phyloP scores from a whole-genome alignment of 176 grass and related monocot genomes.

The Carex myosuroides region DNA sequence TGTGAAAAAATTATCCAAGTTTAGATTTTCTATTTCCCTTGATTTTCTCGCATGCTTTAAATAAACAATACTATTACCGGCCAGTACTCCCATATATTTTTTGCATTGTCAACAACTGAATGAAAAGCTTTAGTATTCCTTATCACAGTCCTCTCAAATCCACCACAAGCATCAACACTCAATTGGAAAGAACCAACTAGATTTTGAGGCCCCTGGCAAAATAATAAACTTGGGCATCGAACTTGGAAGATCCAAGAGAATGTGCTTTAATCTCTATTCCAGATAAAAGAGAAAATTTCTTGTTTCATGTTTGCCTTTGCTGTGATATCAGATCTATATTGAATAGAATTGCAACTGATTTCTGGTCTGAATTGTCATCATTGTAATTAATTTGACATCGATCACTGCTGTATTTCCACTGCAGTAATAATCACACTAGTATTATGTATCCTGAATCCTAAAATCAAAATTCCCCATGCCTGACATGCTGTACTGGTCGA shows the following conservation, averaged over 20 bases:
- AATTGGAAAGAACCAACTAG: neutral
- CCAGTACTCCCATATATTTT: neutral
- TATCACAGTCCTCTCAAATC: neutral
- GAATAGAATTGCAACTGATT: neutral
- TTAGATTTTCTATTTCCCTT: neutral
- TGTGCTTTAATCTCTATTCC: neutral
- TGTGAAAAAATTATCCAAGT: neutral
- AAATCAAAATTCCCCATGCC: neutral
- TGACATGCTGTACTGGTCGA: neutral
- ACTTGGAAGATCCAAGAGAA: neutral
- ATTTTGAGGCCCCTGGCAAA: neutral
- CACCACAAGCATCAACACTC: neutral
- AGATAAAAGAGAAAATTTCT: neutral
- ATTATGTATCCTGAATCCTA: neutral
- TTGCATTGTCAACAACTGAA: neutral
- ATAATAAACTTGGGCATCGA: neutral
- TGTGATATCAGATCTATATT: neutral
- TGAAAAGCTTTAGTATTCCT: no score
- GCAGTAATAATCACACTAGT: neutral
- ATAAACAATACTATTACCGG: no score
- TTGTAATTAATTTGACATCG: neutral
- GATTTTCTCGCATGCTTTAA: neutral
- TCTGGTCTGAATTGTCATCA: neutral
- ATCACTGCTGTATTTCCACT: no score
- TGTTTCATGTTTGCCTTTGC: neutral